A percentile compares a stretch with the other conserved stretches of the same genome.
Evolutionary conservation across 768 basidiomycete species (phyloP).

Genomic region (Lepiota venenata): DNA sequence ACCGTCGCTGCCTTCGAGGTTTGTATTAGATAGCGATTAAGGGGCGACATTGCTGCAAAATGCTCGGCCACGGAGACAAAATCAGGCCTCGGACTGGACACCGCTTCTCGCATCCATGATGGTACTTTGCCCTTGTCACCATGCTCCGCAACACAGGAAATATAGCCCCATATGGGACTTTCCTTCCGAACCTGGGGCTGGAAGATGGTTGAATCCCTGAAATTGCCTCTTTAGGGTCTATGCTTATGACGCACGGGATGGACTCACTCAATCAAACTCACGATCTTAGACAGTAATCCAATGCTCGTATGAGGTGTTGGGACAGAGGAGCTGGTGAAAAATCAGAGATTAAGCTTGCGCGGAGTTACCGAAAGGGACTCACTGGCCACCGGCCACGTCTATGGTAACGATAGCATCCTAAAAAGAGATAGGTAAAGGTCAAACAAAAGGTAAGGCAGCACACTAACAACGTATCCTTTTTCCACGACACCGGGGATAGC

Average conservation of each 20-base stretch:
- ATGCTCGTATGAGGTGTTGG: slow-evolving; percentile 26
- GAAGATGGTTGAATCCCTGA: slow-evolving; percentile 24
- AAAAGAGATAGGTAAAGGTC: neutral
- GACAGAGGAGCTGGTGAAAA: slow-evolving; percentile 24
- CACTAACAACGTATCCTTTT: slow-evolving; percentile 25
- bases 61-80: slow-evolving; percentile 18
- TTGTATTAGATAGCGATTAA: slow-evolving; percentile 25
- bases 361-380: slow-evolving; percentile 2
- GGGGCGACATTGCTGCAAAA: slow-evolving; percentile 20
- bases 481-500: slow-evolving; percentile 29
- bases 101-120: slow-evolving; percentile 21
- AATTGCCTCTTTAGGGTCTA: neutral
- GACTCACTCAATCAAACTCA: slow-evolving; percentile 24
- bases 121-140: slow-evolving; percentile 20
- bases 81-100: slow-evolving; percentile 19
- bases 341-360: neutral
- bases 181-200: slow-evolving; percentile 19
- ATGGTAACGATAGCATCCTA: slow-evolving; percentile 26
- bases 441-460: neutral
- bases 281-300: slow-evolving; percentile 28
- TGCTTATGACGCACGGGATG: too few species aligned
- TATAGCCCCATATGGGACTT: slow-evolving; percentile 28
- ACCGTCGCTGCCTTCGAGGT: slow-evolving; percentile 28
- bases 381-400: slow-evolving; percentile 29
- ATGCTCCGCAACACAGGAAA: slow-evolving; percentile 22